phyloP scores from a whole-genome alignment of 176 grass and related monocot genomes.

The Musa beccarii region DNA sequence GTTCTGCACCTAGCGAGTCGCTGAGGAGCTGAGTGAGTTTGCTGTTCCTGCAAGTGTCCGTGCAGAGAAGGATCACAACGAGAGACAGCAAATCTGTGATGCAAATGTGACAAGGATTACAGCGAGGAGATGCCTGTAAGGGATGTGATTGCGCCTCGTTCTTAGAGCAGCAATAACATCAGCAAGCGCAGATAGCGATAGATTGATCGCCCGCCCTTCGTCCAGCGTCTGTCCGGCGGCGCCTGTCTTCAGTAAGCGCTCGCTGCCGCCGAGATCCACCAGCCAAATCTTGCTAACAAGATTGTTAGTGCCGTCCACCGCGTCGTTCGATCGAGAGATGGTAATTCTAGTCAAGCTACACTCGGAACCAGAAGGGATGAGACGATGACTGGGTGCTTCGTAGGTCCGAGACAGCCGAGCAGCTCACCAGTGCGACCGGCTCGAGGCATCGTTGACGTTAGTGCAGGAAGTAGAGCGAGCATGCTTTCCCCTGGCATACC shows the following conservation, averaged over 20 bases:
- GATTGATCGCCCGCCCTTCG: constrained; percentile 92
- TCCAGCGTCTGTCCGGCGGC: constrained; percentile 81
- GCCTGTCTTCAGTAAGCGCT: constrained; percentile 83
- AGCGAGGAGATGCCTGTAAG: constrained; percentile 58
- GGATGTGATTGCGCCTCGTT: constrained; percentile 64
- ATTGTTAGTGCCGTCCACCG: constrained; percentile 17
- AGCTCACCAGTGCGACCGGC: constrained; percentile 92
- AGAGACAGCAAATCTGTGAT: no score
- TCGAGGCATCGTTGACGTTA: constrained; percentile 76
- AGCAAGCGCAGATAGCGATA: constrained; percentile 83
- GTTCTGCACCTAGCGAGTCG: constrained; percentile 69
- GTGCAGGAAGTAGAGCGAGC: constrained; percentile 79
- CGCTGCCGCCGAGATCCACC: constrained; percentile 82
- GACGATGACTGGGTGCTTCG: constrained; percentile 17
- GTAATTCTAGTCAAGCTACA: constrained; percentile 98
- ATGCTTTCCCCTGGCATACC: constrained; percentile 60
- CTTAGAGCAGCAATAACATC: constrained; percentile 89
- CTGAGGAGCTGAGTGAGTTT: constrained; percentile 91
- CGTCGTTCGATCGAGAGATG: constrained; percentile 37
- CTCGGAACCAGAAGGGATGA: constrained; percentile 17
- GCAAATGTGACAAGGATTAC: background rate
- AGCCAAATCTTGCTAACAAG: constrained; percentile 75
- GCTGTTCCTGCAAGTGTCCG: constrained; percentile 52
- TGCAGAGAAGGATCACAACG: no score
- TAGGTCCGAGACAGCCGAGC: background rate